Conservation (phyloP, 2,329 filamentous ascomycete genomes). For the Pseudocercospora fuligena region DNA sequence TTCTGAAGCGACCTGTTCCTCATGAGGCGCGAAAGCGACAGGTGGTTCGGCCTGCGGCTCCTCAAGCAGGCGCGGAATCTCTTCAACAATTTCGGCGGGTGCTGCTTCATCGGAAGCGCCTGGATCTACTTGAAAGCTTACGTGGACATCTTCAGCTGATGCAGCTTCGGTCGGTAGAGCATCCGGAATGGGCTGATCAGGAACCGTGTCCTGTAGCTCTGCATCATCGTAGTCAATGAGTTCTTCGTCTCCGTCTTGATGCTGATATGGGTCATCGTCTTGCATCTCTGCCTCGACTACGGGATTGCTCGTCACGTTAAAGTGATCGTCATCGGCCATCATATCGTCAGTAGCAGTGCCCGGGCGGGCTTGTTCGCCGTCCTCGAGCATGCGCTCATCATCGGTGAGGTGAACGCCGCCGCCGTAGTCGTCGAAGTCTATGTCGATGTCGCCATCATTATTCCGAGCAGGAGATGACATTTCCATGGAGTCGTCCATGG, state of each 20-base stretch:
- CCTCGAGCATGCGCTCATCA: slow-evolving; percentile 63
- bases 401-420: slow-evolving; percentile 43
- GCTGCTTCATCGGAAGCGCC: slow-evolving; percentile 17
- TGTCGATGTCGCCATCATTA: slow-evolving; percentile 59
- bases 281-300: slow-evolving; percentile 38
- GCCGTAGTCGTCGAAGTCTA: slow-evolving; percentile 61
- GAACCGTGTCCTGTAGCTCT: slow-evolving; percentile 28
- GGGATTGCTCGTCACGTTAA: slow-evolving; percentile 38
- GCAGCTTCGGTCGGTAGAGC: slow-evolving; percentile 11
- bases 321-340: slow-evolving; percentile 39
- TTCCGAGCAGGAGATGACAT: slow-evolving; percentile 56
- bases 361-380: slow-evolving; percentile 52
- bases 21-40: background rate
- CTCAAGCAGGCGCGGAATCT: slow-evolving; percentile 26
- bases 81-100: slow-evolving; percentile 22
- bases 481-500: slow-evolving; percentile 59
- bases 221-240: slow-evolving; percentile 45
- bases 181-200: slow-evolving; percentile 6
- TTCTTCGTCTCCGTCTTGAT: slow-evolving; percentile 39
- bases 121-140: slow-evolving; percentile 12
- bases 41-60: background rate
- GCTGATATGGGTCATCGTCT: slow-evolving; percentile 31
- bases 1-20: background rate
- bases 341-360: slow-evolving; percentile 40
- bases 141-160: background rate